These are phyloP conservation scores for Prosopis cineraria DNA, from an alignment of 306 rosid species.

Conservation along the genomic window DNA sequence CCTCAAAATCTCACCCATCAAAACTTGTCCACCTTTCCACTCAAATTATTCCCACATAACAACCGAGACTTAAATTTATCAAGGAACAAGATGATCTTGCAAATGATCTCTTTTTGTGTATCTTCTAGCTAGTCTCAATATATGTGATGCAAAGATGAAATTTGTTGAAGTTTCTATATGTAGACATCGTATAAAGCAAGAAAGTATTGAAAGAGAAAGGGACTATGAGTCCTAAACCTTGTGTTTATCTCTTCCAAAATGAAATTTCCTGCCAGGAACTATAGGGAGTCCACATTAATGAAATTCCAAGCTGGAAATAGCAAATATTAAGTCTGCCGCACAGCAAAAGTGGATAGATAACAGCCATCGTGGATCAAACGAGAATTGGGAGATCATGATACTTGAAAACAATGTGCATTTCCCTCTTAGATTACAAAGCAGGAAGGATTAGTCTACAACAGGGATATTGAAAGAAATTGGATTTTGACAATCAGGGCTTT, in stretches of 20 bases:
- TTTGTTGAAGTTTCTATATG: background rate
- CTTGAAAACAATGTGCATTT: background rate
- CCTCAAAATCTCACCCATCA: no score
- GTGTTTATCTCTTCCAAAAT: no score
- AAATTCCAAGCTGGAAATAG: background rate
- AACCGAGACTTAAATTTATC: no score
- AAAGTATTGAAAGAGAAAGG: no score
- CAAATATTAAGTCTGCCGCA: background rate
- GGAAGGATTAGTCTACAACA: background rate
- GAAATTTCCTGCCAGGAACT: no score
- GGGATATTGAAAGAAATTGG: background rate
- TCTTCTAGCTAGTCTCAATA: background rate
- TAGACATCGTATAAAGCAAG: background rate
- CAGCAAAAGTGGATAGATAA: background rate
- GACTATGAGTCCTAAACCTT: no score
- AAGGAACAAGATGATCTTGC: background rate
- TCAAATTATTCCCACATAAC: no score
- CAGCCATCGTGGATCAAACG: background rate
- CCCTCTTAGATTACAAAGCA: background rate
- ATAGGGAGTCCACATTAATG: background rate
- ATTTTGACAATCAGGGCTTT: slow-evolving; percentile 26
- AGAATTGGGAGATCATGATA: background rate
- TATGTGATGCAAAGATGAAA: background rate
- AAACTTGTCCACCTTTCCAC: no score
- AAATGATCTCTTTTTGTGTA: background rate